Evolutionary conservation across 305 asterid species (phyloP).

Genomic region (Withania somnifera): DNA sequence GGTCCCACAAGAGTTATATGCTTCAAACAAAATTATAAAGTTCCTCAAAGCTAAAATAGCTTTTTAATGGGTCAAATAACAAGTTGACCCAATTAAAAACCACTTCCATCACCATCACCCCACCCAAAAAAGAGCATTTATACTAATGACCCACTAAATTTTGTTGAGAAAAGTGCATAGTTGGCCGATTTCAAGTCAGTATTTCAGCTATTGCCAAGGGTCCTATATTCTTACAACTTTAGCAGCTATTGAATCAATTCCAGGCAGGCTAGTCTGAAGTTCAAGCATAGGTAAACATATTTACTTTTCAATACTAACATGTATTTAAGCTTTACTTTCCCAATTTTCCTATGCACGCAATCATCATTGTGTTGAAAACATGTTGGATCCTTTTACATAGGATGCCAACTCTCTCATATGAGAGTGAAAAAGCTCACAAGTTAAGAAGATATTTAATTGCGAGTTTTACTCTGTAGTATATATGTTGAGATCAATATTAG

Average conservation of each 20-base stretch:
- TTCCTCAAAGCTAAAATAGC: too few relatives aligned
- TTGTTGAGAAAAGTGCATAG: not conserved
- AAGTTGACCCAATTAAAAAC: too few relatives aligned
- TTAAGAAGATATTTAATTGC: not conserved
- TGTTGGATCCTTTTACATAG: not conserved
- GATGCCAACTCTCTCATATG: not conserved
- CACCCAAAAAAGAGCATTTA: too few relatives aligned
- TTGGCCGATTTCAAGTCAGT: not conserved
- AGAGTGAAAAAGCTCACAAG: not conserved
- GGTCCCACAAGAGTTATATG: too few relatives aligned
- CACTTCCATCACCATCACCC: too few relatives aligned
- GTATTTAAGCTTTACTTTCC: not conserved
- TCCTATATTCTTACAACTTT: not conserved
- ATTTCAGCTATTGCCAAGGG: not conserved
- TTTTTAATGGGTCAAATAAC: too few relatives aligned
- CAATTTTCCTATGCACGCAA: not conserved
- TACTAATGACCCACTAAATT: too few relatives aligned
- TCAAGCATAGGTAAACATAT: not conserved
- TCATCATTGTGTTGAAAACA: not conserved
- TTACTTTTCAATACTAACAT: not conserved
- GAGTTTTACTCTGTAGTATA: not conserved
- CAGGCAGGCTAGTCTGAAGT: not conserved
- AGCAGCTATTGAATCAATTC: not conserved
- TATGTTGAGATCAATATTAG: too few relatives aligned
- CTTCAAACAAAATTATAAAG: too few relatives aligned